Conservation (phyloP, 2,329 filamentous ascomycete species). For the Scedosporium dehoogii region DNA sequence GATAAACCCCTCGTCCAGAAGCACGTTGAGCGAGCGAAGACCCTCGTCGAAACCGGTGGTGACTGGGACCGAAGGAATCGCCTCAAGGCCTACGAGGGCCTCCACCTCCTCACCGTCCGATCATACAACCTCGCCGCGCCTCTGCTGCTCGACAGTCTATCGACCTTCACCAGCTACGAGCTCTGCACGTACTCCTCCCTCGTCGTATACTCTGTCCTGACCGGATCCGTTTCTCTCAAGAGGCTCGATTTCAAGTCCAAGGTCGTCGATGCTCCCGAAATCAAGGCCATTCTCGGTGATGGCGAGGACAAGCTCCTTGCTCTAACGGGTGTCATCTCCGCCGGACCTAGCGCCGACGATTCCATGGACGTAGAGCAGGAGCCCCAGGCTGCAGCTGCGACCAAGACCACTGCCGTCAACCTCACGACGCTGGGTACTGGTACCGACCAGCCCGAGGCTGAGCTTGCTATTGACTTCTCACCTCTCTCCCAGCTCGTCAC, state of each 20-base stretch:
- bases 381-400: conserved; percentile 38
- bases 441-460: conserved; percentile 64
- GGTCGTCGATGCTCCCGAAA: conserved; percentile 95
- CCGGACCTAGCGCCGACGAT: conserved; percentile 72
- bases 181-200: conserved; percentile 93
- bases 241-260: conserved; percentile 98
- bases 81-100: conserved; percentile 94
- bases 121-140: conserved; percentile 85
- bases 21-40: conserved; percentile 80
- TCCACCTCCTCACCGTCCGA: conserved; percentile 85
- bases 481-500: conserved; percentile 79
- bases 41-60: conserved; percentile 85
- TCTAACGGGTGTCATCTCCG: conserved; percentile 68
- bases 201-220: conserved; percentile 90
- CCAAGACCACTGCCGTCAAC: conserved; percentile 63
- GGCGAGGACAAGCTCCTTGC: conserved; percentile 81
- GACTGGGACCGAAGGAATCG: conserved; percentile 98
- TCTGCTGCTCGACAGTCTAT: conserved; percentile 89
- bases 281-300: conserved; percentile 90
- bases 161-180: conserved; percentile 97
- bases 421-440: conserved; percentile 70
- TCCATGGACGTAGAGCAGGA: conserved; percentile 58
- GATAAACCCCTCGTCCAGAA: conserved; percentile 90
- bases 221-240: conserved; percentile 88
- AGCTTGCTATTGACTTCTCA: conserved; percentile 79